Evolutionary conservation across 768 basidiomycete genomes (phyloP).

Genomic region (Calocybe indica): DNA sequence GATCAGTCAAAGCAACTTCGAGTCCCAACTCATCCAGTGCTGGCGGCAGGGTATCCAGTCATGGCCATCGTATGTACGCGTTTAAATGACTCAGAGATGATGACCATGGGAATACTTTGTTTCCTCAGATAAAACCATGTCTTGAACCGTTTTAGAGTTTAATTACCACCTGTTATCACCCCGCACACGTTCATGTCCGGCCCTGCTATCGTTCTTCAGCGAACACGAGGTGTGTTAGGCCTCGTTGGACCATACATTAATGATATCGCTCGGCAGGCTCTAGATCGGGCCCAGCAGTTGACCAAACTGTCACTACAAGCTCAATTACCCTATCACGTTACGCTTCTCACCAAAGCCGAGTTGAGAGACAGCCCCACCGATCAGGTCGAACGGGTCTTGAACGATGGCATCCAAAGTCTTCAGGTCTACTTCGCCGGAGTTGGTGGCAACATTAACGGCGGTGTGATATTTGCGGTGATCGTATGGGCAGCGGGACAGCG

Average conservation of each 20-base stretch:
- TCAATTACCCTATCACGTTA: constrained; percentile 30
- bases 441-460: constrained; percentile 25
- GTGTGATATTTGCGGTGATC: constrained; percentile 42
- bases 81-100: too few relatives aligned
- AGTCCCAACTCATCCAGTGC: too few relatives aligned
- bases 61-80: too few relatives aligned
- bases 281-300: neutral
- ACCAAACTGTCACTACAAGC: constrained; percentile 1
- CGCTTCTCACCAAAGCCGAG: constrained; percentile 34
- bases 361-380: constrained; percentile 18
- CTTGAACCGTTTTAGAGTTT: too few relatives aligned
- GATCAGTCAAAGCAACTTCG: too few relatives aligned
- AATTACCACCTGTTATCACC: too few relatives aligned
- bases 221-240: constrained; percentile 12
- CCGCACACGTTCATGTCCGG: constrained; percentile 1
- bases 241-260: constrained; percentile 14
- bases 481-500: constrained; percentile 51
- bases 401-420: constrained; percentile 25
- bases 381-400: constrained; percentile 18
- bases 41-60: too few relatives aligned
- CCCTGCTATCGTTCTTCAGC: constrained; percentile 5
- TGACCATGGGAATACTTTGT: too few relatives aligned
- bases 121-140: too few relatives aligned
- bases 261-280: constrained; percentile 10
- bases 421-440: constrained; percentile 17